A percentile compares a stretch with the other conserved stretches of the same genome.
Evolutionary conservation across 2,329 filamentous ascomycete genomes (phyloP).

Genomic region (Eurotiales sp.): DNA sequence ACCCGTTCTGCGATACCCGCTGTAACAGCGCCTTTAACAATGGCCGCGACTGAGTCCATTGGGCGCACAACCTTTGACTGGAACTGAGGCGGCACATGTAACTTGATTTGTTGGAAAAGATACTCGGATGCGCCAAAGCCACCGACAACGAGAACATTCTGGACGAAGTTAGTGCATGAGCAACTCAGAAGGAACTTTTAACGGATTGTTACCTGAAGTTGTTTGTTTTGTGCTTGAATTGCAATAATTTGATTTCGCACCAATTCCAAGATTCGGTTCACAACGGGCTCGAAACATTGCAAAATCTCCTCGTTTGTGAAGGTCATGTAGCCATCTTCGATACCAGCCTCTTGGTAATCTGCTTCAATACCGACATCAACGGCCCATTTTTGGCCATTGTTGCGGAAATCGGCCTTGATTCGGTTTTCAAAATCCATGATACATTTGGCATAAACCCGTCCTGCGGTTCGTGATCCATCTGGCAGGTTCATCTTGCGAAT

Average conservation of each 20-base stretch:
- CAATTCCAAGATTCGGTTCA: constrained; percentile 92
- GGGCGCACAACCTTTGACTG: constrained; percentile 96
- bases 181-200: not conserved
- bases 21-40: constrained; percentile 96
- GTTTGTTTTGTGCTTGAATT: constrained; percentile 93
- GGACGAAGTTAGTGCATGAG: not conserved
- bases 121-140: constrained; percentile 98
- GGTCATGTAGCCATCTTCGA: constrained; percentile 99
- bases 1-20: constrained; percentile 97
- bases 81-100: constrained; percentile 96
- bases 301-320: constrained; percentile 99
- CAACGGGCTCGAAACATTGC: constrained; percentile 97
- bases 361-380: constrained; percentile 98
- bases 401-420: constrained; percentile 99
- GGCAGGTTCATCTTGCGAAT: constrained; percentile 99
- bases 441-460: constrained; percentile 96
- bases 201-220: constrained; percentile 61
- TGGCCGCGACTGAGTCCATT: constrained; percentile 98
- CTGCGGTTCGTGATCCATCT: constrained; percentile 94
- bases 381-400: constrained; percentile 98
- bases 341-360: constrained; percentile 94
- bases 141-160: constrained; percentile 94
- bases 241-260: constrained; percentile 98
- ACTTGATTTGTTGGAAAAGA: constrained; percentile 98
- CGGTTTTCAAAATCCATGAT: constrained; percentile 99